Evolutionary conservation across 2,329 filamentous ascomycete genomes (phyloP).

Genomic region (Monilinia fructigena): DNA sequence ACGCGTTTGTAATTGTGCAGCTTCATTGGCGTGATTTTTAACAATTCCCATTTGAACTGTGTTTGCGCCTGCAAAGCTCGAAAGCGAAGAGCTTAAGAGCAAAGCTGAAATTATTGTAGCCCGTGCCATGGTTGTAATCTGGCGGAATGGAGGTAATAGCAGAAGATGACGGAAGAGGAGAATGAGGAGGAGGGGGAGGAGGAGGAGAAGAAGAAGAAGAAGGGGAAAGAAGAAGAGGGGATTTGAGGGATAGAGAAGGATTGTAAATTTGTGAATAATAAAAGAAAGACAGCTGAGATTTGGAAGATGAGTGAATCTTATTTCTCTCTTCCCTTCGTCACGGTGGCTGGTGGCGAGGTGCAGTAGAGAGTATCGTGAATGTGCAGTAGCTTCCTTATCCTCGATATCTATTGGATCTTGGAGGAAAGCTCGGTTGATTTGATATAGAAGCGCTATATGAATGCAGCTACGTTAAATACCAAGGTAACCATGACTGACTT

Average conservation of each 20-base stretch:
- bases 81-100: conserved; percentile 19
- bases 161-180: neutral
- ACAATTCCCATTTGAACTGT: conserved; percentile 33
- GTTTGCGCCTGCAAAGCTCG: conserved; percentile 6
- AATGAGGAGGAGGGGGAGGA: neutral
- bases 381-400: conserved; percentile 2
- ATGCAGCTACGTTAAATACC: neutral
- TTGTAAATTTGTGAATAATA: neutral
- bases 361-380: neutral
- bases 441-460: neutral
- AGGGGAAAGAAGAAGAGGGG: too few species aligned
- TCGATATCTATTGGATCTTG: conserved; percentile 1
- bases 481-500: too few species aligned
- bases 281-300: neutral
- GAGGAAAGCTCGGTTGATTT: neutral
- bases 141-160: neutral
- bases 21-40: conserved; percentile 28
- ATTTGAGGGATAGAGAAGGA: neutral
- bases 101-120: conserved; percentile 12
- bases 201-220: neutral
- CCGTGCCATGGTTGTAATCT: conserved; percentile 8
- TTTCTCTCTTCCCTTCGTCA: neutral
- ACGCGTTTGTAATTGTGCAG: conserved; percentile 31
- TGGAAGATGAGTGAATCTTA: conserved; percentile 8
- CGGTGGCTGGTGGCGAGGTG: conserved; percentile 12